These are phyloP conservation scores for Solanum tacnaense DNA, from an alignment of 257 asterid genomes.

Conservation along the genomic window DNA sequence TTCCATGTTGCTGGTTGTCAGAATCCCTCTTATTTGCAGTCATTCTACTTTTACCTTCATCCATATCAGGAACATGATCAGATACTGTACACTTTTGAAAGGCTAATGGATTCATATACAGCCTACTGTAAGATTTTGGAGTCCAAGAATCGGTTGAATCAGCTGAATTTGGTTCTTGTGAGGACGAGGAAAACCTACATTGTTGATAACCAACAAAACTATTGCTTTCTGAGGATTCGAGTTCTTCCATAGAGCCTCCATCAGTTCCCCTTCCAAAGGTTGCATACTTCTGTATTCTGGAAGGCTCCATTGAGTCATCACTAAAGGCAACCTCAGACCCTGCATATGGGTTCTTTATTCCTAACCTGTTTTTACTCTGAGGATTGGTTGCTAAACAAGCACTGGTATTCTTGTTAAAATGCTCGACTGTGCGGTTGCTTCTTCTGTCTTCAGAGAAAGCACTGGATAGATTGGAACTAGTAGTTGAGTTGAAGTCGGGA, in stretches of 20 bases:
- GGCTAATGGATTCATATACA: constrained; percentile 22
- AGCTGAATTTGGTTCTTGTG: constrained; percentile 68
- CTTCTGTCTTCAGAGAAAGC: constrained; percentile 25
- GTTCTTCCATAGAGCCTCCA: constrained; percentile 35
- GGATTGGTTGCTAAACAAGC: background rate
- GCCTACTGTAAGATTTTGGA: constrained; percentile 29
- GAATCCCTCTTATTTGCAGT: constrained; percentile 28
- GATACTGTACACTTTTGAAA: constrained; percentile 24
- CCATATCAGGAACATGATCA: constrained; percentile 13
- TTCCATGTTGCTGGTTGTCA: constrained; percentile 30
- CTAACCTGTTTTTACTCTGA: constrained; percentile 20
- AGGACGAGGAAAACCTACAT: constrained; percentile 39
- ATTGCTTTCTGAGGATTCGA: constrained; percentile 83
- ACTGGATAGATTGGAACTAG: constrained; percentile 29
- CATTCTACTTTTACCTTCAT: constrained; percentile 21
- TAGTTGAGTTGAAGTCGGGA: constrained; percentile 81
- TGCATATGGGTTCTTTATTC: constrained; percentile 30
- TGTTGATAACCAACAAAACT: constrained; percentile 34
- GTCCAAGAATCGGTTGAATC: constrained; percentile 30
- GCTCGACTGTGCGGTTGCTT: constrained; percentile 17
- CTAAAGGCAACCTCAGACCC: constrained; percentile 52
- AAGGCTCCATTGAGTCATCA: constrained; percentile 55
- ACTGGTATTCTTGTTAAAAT: constrained; percentile 10
- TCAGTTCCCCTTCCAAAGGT: constrained; percentile 59
- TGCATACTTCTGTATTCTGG: constrained; percentile 70